These are phyloP conservation scores for Delphinella strobiligena DNA, from an alignment of 2,329 filamentous ascomycete genomes.

Conservation along the genomic window DNA sequence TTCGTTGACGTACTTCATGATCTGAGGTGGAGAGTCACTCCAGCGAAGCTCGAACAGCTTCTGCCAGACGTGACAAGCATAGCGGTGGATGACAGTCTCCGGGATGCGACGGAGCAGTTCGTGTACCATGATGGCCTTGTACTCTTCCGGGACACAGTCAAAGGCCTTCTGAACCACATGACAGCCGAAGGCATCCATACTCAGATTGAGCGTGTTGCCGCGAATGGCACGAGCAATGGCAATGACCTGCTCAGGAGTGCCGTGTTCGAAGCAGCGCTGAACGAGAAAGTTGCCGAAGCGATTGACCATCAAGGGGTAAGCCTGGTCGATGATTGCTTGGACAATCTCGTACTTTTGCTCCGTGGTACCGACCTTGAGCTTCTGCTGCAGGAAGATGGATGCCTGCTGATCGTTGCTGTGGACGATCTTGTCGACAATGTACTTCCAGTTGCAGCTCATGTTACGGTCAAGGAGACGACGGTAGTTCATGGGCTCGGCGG, in stretches of 20 bases:
- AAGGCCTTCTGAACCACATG: conserved; percentile 98
- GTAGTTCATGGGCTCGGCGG: conserved; percentile 90
- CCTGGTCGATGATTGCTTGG: conserved; percentile 87
- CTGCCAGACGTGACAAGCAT: conserved; percentile 98
- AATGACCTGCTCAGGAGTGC: conserved; percentile 85
- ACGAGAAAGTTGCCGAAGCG: conserved; percentile 98
- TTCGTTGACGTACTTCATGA: conserved; percentile 98
- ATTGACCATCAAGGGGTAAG: conserved; percentile 94
- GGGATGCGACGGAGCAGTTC: conserved; percentile 90
- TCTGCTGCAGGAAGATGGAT: conserved; percentile 97
- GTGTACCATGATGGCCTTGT: conserved; percentile 98
- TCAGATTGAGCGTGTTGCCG: conserved; percentile 84
- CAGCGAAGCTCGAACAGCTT: conserved; percentile 97
- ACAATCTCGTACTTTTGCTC: conserved; percentile 98
- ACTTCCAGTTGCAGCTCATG: conserved; percentile 97
- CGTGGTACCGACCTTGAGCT: conserved; percentile 87
- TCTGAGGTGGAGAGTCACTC: conserved; percentile 87
- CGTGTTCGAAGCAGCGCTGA: conserved; percentile 97
- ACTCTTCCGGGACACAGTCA: conserved; percentile 91
- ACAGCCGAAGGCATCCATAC: conserved; percentile 97
- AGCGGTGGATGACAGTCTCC: conserved; percentile 95
- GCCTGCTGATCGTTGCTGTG: conserved; percentile 99
- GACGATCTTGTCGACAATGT: conserved; percentile 98
- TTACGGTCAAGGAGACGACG: conserved; percentile 89
- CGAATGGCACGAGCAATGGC: conserved; percentile 90